phyloP scores from a whole-genome alignment of 495 filamentous ascomycete genomes.

The Sphaerosporella brunnea region DNA sequence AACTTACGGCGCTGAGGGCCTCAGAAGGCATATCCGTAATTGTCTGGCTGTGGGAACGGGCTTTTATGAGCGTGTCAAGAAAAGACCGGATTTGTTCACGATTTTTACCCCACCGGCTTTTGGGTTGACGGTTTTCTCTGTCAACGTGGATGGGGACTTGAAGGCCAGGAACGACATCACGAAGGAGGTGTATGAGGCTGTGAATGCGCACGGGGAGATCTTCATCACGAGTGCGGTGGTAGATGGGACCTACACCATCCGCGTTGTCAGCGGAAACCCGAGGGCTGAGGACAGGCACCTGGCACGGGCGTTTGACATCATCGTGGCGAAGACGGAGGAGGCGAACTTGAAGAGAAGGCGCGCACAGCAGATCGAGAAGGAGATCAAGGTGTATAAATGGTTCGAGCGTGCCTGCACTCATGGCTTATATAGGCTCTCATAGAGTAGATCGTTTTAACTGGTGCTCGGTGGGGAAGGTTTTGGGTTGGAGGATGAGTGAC shows the following conservation, averaged over 20 bases:
- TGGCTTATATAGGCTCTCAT: too few species aligned
- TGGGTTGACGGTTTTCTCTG: slow-evolving; percentile 57
- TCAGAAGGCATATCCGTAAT: slow-evolving; percentile 53
- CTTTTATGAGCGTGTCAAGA: slow-evolving; percentile 43
- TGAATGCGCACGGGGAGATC: slow-evolving; percentile 60
- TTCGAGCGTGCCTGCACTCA: too few species aligned
- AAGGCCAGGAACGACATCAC: slow-evolving; percentile 44
- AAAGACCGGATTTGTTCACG: slow-evolving; percentile 54
- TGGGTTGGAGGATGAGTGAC: too few species aligned
- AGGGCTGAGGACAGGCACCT: slow-evolving; percentile 52
- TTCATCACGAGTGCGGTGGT: slow-evolving; percentile 68
- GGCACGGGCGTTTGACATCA: slow-evolving; percentile 54
- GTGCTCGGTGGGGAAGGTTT: too few species aligned
- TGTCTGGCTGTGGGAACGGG: slow-evolving; percentile 49
- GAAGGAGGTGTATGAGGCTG: slow-evolving; percentile 55
- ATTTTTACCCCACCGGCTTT: slow-evolving; percentile 62
- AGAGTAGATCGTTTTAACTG: too few species aligned
- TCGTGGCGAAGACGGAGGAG: slow-evolving; percentile 52
- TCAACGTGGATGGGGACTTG: slow-evolving; percentile 25
- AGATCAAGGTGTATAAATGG: too few species aligned
- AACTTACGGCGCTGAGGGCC: slow-evolving; percentile 61
- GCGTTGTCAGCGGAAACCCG: slow-evolving; percentile 55
- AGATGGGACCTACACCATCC: slow-evolving; percentile 60
- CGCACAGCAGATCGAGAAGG: slow-evolving; percentile 1
- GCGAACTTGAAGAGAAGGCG: slow-evolving; percentile 25